phyloP scores from a whole-genome alignment of 768 basidiomycete species.

The Phylloporus scabripes region DNA sequence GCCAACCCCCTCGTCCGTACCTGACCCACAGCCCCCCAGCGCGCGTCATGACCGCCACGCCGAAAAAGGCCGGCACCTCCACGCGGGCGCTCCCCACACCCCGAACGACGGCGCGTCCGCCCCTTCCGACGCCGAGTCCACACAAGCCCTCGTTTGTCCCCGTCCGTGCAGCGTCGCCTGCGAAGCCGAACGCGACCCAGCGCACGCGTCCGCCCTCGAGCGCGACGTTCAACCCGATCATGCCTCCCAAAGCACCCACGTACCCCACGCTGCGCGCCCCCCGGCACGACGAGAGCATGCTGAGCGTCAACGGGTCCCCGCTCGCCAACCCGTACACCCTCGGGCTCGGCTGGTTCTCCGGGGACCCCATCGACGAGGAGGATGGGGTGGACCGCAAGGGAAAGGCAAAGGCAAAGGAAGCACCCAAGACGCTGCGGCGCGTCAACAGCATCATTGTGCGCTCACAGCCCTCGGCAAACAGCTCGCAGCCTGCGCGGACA shows the following conservation, averaged over 20 bases:
- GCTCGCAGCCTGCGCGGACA: slow-evolving; percentile 3
- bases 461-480: slow-evolving; percentile 16
- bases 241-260: slow-evolving; percentile 39
- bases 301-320: slow-evolving; percentile 80
- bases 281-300: slow-evolving; percentile 69
- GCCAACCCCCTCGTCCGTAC: background rate
- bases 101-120: slow-evolving; percentile 20
- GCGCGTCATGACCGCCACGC: slow-evolving; percentile 43
- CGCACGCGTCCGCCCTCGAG: slow-evolving; percentile 49
- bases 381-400: slow-evolving; percentile 17
- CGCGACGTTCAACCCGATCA: slow-evolving; percentile 65
- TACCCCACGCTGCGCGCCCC: slow-evolving; percentile 56
- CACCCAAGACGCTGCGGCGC: slow-evolving; percentile 28
- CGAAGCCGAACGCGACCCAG: slow-evolving; percentile 31
- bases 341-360: slow-evolving; percentile 54
- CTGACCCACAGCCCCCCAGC: slow-evolving; percentile 29
- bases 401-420: slow-evolving; percentile 23
- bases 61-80: slow-evolving; percentile 47
- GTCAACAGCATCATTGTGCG: slow-evolving; percentile 61
- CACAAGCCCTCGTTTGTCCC: slow-evolving; percentile 29
- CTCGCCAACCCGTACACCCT: slow-evolving; percentile 73
- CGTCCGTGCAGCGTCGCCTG: slow-evolving; percentile 47
- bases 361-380: slow-evolving; percentile 26
- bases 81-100: slow-evolving; percentile 33
- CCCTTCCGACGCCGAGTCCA: slow-evolving; percentile 32